A percentile compares a stretch with the other conserved stretches of the same genome.
Conservation (phyloP, 2,329 filamentous ascomycete species). For the Claviceps digitariae region DNA sequence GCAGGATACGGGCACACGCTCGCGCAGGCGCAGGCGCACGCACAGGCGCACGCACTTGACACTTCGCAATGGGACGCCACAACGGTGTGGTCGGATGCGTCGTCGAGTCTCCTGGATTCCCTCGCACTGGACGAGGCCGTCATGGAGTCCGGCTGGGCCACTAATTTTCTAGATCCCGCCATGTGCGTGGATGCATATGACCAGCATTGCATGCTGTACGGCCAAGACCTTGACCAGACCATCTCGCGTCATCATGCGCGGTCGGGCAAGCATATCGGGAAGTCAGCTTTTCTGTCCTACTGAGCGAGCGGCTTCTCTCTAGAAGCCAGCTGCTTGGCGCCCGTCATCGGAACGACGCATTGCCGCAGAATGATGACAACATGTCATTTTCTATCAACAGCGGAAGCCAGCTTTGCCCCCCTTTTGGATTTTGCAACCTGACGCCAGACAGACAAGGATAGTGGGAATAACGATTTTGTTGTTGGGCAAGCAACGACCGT, state of each 20-base stretch:
- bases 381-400: too few species aligned
- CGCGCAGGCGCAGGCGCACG: neutral
- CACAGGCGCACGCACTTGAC: neutral
- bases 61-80: slow-evolving; percentile 4
- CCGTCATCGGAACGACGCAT: too few species aligned
- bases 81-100: slow-evolving; percentile 5
- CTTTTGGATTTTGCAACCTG: too few species aligned
- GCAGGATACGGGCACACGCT: neutral
- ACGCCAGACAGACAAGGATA: too few species aligned
- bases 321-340: too few species aligned
- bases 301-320: neutral
- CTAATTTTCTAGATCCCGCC: neutral
- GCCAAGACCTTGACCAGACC: neutral
- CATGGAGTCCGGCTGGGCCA: slow-evolving; percentile 2
- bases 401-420: too few species aligned
- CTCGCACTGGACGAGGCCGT: slow-evolving; percentile 2
- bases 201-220: slow-evolving; percentile 1
- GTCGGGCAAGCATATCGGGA: slow-evolving; percentile 2
- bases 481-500: too few species aligned
- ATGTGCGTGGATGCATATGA: slow-evolving; percentile 4
- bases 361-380: too few species aligned
- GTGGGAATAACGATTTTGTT: too few species aligned
- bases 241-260: neutral
- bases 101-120: slow-evolving; percentile 3
- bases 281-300: slow-evolving; percentile 4